phyloP scores from a whole-genome alignment of 805 yeast genomes.

The Candida patagonica region DNA sequence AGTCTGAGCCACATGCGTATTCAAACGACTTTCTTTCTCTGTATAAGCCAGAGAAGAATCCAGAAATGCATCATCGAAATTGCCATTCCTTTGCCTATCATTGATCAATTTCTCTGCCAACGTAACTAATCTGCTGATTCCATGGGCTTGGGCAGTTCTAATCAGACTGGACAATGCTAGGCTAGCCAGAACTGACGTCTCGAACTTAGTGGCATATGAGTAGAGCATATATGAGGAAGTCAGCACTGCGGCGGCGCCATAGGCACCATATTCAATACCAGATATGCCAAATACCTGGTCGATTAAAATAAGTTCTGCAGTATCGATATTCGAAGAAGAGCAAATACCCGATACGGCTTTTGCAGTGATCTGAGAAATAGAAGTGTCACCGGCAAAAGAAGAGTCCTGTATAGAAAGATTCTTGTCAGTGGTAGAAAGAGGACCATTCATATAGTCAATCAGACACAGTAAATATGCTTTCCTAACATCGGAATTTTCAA shows the following conservation, averaged over 20 bases:
- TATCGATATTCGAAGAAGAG: background rate
- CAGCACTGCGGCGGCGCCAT: constrained; percentile 1
- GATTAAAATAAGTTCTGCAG: background rate
- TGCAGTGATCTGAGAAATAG: background rate
- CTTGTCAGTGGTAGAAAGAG: background rate
- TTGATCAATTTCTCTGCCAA: background rate
- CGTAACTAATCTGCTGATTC: background rate
- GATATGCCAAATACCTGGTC: background rate
- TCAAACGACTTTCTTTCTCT: too few relatives aligned
- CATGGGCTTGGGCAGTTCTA: background rate
- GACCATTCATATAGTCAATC: background rate
- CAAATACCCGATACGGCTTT: background rate
- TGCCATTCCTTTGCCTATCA: background rate
- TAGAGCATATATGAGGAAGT: background rate
- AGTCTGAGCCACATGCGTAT: too few relatives aligned
- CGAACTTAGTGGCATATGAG: background rate
- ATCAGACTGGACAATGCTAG: background rate
- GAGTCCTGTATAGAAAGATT: background rate
- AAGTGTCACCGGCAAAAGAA: background rate
- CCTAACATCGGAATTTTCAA: constrained; percentile 15
- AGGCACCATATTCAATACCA: background rate
- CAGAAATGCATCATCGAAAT: background rate
- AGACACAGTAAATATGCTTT: background rate
- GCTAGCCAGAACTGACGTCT: background rate
- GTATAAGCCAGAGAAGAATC: too few relatives aligned